These are phyloP conservation scores for Teratosphaeria zuluensis DNA, from an alignment of 2,329 filamentous ascomycete species.

Conservation along the genomic window DNA sequence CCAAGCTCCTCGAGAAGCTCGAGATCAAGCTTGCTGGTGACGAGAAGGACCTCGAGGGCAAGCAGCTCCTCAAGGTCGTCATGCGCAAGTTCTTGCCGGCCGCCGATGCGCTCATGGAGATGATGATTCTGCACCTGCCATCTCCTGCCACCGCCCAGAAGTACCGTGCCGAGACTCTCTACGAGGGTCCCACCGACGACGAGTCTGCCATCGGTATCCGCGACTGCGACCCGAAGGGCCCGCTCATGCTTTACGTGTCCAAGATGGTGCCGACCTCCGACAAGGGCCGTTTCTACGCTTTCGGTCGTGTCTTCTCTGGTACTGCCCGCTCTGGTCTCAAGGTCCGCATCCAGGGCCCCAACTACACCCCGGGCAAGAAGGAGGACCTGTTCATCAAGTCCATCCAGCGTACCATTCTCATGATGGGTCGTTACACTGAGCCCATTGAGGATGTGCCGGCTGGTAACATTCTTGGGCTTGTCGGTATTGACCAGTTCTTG, in stretches of 20 bases:
- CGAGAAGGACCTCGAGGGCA: conserved; percentile 91
- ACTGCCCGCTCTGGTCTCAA: conserved; percentile 96
- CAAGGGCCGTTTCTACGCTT: conserved; percentile 99
- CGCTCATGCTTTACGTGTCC: conserved; percentile 99
- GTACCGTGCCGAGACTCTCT: conserved; percentile 97
- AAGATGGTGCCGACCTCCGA: conserved; percentile 99
- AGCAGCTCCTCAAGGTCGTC: conserved; percentile 93
- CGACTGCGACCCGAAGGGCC: conserved; percentile 94
- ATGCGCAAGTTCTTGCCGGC: conserved; percentile 99
- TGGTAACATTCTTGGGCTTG: conserved; percentile 98
- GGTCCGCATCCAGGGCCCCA: conserved; percentile 99
- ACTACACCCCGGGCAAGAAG: conserved; percentile 98
- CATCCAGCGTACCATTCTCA: conserved; percentile 98
- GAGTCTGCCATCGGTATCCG: conserved; percentile 92
- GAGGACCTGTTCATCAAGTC: conserved; percentile 99
- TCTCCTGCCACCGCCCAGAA: conserved; percentile 91
- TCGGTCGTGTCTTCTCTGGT: conserved; percentile 99
- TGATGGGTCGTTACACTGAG: conserved; percentile 99
- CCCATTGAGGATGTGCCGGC: conserved; percentile 98
- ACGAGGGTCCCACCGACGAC: conserved; percentile 94
- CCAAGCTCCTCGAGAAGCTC: conserved; percentile 79
- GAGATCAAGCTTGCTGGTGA: conserved; percentile 80
- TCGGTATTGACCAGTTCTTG: conserved; percentile 99
- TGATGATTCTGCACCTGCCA: conserved; percentile 99
- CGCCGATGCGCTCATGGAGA: conserved; percentile 95